Evolutionary conservation across 2,329 filamentous ascomycete genomes (phyloP).

Genomic region (Stagonosporopsis chrysanthemi): DNA sequence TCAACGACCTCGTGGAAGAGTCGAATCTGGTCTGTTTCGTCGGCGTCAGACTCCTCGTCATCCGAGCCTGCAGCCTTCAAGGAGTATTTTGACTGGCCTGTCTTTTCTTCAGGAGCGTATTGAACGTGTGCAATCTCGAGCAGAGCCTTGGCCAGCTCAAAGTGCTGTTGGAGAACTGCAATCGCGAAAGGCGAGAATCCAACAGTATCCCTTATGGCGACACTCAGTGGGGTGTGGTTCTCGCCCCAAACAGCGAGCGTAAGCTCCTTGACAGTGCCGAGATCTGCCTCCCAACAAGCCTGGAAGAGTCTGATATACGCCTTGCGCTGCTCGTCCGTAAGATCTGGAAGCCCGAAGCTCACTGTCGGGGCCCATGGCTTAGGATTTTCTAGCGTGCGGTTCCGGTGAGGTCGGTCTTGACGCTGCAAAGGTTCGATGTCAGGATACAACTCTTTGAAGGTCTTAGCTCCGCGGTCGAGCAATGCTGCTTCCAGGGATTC

Average conservation of each 20-base stretch:
- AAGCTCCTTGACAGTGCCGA: constrained; percentile 69
- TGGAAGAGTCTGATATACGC: constrained; percentile 75
- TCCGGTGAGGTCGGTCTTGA: background rate
- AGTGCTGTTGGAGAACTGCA: constrained; percentile 71
- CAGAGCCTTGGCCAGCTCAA: constrained; percentile 68
- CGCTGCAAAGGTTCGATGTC: constrained; percentile 15
- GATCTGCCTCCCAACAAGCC: constrained; percentile 75
- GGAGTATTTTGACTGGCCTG: constrained; percentile 55
- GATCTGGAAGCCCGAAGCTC: constrained; percentile 58
- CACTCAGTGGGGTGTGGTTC: constrained; percentile 63
- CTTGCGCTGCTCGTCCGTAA: constrained; percentile 61
- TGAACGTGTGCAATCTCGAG: constrained; percentile 75
- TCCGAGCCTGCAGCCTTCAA: constrained; percentile 50
- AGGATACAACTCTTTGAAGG: constrained; percentile 70
- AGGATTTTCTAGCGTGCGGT: constrained; percentile 13
- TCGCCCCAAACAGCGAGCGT: constrained; percentile 68
- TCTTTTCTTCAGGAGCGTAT: constrained; percentile 63
- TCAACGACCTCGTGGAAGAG: constrained; percentile 64
- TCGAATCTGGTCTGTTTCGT: constrained; percentile 42
- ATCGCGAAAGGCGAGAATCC: constrained; percentile 70
- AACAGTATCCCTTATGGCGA: constrained; percentile 64
- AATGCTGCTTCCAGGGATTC: constrained; percentile 64
- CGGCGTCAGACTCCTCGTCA: constrained; percentile 35
- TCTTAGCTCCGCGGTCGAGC: constrained; percentile 68
- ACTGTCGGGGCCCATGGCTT: constrained; percentile 24